Percentiles rank a stretch among this genome's conserved stretches.
phyloP scores from a whole-genome alignment of 2,329 filamentous ascomycete genomes.

The Trichoderma lentiforme region DNA sequence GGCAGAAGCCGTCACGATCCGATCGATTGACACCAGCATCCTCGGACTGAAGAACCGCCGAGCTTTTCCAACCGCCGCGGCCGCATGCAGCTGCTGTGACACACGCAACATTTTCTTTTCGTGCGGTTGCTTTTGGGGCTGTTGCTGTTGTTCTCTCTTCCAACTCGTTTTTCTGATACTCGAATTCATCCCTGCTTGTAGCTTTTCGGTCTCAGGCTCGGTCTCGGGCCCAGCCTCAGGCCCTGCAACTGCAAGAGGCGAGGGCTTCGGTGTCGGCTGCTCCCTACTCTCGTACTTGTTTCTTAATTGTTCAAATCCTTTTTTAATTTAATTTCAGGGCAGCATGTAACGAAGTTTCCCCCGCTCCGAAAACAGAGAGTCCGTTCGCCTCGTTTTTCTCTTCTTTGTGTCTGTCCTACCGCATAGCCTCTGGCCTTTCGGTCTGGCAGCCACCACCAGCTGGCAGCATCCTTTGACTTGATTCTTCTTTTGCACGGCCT shows the following conservation, averaged over 20 bases:
- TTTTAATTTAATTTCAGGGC: background rate
- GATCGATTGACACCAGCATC: background rate
- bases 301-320: background rate
- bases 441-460: conserved; percentile 1
- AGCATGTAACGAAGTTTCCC: background rate
- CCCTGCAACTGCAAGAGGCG: background rate
- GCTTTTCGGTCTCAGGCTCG: background rate
- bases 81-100: conserved; percentile 11
- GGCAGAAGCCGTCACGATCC: background rate
- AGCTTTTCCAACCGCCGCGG: conserved; percentile 1
- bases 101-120: background rate
- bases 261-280: background rate
- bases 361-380: background rate
- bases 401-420: background rate
- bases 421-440: background rate
- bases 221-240: background rate
- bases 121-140: background rate
- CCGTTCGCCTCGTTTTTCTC: background rate
- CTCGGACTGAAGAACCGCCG: background rate
- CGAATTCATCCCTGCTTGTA: background rate
- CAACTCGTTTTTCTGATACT: background rate
- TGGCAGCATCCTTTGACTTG: background rate
- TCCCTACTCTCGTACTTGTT: background rate
- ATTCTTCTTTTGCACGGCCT: background rate
- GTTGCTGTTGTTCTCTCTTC: background rate